Evolutionary conservation across 1,284 basidiomycete genomes (phyloP), one percentile per base, ranked within the genome.

Genomic region (Apiotrichum mycotoxinovorans): DNA sequence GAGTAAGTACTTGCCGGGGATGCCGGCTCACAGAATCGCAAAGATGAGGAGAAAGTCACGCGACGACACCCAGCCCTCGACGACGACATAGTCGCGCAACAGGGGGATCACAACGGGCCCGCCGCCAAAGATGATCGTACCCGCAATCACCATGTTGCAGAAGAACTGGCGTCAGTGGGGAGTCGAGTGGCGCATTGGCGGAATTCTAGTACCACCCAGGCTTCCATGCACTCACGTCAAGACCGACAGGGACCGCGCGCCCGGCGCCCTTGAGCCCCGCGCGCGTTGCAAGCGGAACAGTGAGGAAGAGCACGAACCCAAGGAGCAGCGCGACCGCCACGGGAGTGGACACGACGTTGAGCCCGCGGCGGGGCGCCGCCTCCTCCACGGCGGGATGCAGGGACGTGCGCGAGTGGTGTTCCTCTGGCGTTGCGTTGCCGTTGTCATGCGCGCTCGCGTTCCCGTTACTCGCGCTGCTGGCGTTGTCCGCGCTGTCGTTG

Each of bases 51-150:
- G 73, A 65, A 85, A 84, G 70, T 84, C 82, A 34, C 83, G 79
- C 14, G 61, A 64, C 42, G 56, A 56, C 38, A 69, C 70, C 64
- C 60, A 67, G 22, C 57, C 83, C 18, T 79, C 79, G 14, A 80
- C 78, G n/a, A 84, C 83, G 3, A 81, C 80, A 65, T 84, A 85
- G 52, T 80, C 79, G 20, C 81, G 76, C 14, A 84, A 72, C 4
- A 84, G 76, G 2, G 83, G 83, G 57, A 84, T 82, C 34, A 84
- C 83, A 9, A 84, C 83, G 0, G 83, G 83, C 20, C 83, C 84
- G 11, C 83, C 83, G 20, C 83, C 83, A 64, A 84, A 83, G 58
- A 83, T 83, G 67, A 84, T 82, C 11, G 82, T 80, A 9, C 80
- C 80, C 1, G 79, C 79, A 23, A 80, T 66, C 50, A 79, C 62